These are phyloP conservation scores for Triglochin maritima DNA, from an alignment of 106 monocot species.

Conservation along the genomic window DNA sequence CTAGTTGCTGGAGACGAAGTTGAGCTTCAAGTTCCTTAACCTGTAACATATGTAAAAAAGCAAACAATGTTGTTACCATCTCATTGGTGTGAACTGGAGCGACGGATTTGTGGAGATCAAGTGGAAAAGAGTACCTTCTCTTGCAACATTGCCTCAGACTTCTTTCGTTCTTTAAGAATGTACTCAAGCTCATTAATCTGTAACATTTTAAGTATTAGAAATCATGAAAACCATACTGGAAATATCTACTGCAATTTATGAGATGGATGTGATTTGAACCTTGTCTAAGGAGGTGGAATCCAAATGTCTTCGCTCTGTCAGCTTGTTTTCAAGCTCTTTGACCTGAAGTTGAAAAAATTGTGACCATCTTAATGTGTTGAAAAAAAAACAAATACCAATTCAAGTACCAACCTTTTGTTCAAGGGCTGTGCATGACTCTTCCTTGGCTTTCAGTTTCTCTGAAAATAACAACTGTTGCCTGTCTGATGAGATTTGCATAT, in stretches of 20 bases:
- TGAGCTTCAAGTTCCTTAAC: constrained; percentile 32
- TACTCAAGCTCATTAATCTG: constrained; percentile 53
- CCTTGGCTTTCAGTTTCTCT: constrained; percentile 62
- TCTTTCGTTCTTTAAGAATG: constrained; percentile 45
- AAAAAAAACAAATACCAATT: background rate
- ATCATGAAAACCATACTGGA: no score
- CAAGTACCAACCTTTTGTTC: constrained; percentile 46
- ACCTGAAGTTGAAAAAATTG: constrained; percentile 1
- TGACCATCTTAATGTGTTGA: background rate
- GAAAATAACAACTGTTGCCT: constrained; percentile 47
- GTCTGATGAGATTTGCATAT: constrained; percentile 36
- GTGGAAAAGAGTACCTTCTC: constrained; percentile 21
- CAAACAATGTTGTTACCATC: background rate
- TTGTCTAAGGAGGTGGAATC: background rate
- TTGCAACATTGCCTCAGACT: constrained; percentile 26
- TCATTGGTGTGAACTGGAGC: background rate
- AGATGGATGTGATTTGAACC: no score
- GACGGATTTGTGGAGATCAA: no score
- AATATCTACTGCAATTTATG: no score
- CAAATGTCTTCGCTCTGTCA: background rate
- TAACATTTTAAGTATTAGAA: background rate
- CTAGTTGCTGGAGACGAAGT: background rate
- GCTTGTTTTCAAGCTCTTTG: constrained; percentile 3
- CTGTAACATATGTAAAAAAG: constrained; percentile 15
- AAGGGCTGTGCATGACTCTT: constrained; percentile 44